Evolutionary conservation across 2,329 filamentous ascomycete genomes (phyloP), one percentile per base, ranked within the genome.

Genomic region (Raffaelea albimanens): DNA sequence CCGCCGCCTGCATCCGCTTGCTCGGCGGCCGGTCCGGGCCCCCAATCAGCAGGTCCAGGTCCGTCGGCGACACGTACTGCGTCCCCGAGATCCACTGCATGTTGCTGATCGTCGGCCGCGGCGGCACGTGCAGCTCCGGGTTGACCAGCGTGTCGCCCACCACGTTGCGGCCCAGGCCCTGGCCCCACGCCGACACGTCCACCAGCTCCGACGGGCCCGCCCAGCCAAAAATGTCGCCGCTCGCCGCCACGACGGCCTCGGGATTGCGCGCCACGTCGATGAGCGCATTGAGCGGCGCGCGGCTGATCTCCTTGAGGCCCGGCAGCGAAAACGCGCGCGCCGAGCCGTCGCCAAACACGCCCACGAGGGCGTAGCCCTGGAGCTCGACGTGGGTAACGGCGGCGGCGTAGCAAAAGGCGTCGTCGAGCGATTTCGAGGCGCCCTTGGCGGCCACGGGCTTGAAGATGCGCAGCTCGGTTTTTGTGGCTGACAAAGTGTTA

Each of bases 81-180:
- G 91, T 97, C 4, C 93, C 93, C 0, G 89, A 85, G 45, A 98
- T 88, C 93, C 93, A 98, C 66, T 97, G 89, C 34, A 98, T 67
- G 58, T 94, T 95, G 19, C 87, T 94, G 51, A 98, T 98, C 0
- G 89, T 95, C 1, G 93, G 93, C 2, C 93, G 80, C 13, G 87
- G 75, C 2, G 90, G 91, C 20, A 85, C 75, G 16, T 76, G 61
- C 1, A 87, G 76, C 49, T 85, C 73, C 0, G 86, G 82, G 60
- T 97, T 95, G 64, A 87, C 79, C 3, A 98, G 72, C 8, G 72
- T 79, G 60, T 96, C 90, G n/a, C 78, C 66, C 1, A 69, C 72
- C 45, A 74, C 80, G 50, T 75, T 78, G 52, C 87, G 67, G 23
- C 71, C 65, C 51, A 81, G 71, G 4, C 85, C 87, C 38, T 22